Base-by-base conservation (phyloP, 148 eudicot species). In the Agrostemma githago region DNA sequence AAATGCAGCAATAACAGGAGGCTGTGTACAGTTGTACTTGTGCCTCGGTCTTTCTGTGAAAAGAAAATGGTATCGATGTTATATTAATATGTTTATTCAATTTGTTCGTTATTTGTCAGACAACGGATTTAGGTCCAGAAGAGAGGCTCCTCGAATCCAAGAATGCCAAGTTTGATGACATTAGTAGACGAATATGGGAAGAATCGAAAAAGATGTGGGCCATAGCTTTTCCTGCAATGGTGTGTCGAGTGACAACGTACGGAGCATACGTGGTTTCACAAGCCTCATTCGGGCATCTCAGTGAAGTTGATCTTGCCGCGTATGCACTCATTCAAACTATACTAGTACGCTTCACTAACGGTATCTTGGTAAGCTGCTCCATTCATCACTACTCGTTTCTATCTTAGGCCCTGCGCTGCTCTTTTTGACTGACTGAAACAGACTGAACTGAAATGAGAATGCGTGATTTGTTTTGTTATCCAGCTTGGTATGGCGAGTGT, bases 401-500 rank as follows among this genome's bases (percentile, higher is more conserved):
- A 0, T 8, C 66, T 4, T 20, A 2, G 34, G 34, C 34, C 53
- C 53, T 48, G n/a, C n/a, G n/a, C n/a, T n/a, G n/a, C n/a, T n/a
- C n/a, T n/a, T n/a, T n/a, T n/a, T n/a, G n/a, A n/a, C n/a, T n/a
- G n/a, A n/a, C n/a, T n/a, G 11, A 1, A 8, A 48, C 11, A 12
- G 61, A 43, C 20, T 20, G 44, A 20, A 5, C 11, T 26, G n/a
- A 68, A 17, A 68, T 40, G 12, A 20, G 71, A 46, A 19, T 44
- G 38, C 44, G 57, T 1, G 51, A 10, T 34, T 51, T 51, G 59
- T 15, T 71, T 0, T 60, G 40, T 48, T 37, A 38, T 71, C 63
- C 80, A 89, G 93, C 70, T 89, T 62, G 94, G 96, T 62, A 89
- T 89, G 93, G 84, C 90, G 38, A 89, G 89, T 62, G 92, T 89